phyloP scores from a whole-genome alignment of 73 alveolate genomes.

The Tetrahymena thermophila region DNA sequence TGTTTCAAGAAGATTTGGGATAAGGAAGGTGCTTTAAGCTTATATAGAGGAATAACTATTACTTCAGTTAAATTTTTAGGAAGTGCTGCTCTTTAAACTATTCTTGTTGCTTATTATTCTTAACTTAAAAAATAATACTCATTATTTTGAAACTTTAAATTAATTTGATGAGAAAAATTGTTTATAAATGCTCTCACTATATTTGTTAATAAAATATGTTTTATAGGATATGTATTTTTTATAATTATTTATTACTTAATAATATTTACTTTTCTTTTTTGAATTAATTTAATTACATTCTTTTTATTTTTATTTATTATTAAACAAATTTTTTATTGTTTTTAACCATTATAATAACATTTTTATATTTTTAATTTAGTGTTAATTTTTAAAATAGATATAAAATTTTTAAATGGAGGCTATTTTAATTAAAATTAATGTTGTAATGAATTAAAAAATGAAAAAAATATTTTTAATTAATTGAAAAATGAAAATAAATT shows the following conservation, averaged over 20 bases:
- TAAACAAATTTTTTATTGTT: too few species aligned
- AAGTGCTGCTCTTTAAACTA: background rate
- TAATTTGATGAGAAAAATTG: background rate
- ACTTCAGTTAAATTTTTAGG: background rate
- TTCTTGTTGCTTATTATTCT: background rate
- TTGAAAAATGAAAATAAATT: too few species aligned
- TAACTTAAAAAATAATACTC: background rate
- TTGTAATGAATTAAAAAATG: too few species aligned
- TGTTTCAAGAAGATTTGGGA: background rate
- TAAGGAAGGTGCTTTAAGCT: background rate
- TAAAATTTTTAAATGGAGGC: too few species aligned
- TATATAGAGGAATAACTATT: background rate
- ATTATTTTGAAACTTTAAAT: background rate
- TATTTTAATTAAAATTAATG: too few species aligned
- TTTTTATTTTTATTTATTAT: too few species aligned
- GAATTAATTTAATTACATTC: too few species aligned
- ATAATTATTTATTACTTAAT: background rate
- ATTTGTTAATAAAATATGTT: background rate
- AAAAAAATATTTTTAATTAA: too few species aligned
- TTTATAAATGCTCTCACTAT: too few species aligned
- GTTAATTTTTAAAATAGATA: too few species aligned
- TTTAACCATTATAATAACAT: too few species aligned
- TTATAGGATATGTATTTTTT: background rate
- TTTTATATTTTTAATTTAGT: too few species aligned
- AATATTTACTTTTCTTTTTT: background rate